Evolutionary conservation across 1,139 yeast genomes (phyloP).

Genomic region (Debaryomycetaceae sp.): DNA sequence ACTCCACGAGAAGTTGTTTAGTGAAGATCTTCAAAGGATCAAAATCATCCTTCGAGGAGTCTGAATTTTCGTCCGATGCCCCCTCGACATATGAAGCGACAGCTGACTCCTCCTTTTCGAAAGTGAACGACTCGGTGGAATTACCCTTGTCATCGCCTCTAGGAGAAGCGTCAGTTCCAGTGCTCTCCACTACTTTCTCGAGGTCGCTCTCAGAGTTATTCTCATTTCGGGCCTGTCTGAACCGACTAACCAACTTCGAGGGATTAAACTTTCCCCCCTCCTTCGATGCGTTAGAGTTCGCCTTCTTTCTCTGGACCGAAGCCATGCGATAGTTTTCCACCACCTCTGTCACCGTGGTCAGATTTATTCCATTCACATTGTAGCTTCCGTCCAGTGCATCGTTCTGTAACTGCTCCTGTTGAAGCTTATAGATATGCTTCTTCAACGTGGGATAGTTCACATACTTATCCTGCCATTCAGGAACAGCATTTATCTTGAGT

Average conservation of each 20-base stretch:
- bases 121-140: constrained; percentile 15
- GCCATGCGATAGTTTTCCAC: constrained; percentile 12
- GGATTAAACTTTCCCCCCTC: constrained; percentile 9
- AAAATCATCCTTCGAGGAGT: constrained; percentile 16
- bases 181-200: constrained; percentile 5
- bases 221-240: constrained; percentile 6
- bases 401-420: constrained; percentile 32
- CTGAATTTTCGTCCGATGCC: constrained; percentile 8
- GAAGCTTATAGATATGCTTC: constrained; percentile 51
- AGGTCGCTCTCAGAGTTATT: constrained; percentile 1
- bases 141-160: constrained; percentile 7
- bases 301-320: constrained; percentile 1
- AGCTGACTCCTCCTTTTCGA: constrained; percentile 28
- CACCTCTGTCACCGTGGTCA: constrained; percentile 28
- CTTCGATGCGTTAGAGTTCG: background rate
- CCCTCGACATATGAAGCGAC: constrained; percentile 17
- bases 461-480: constrained; percentile 73
- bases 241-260: constrained; percentile 13
- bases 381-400: constrained; percentile 24
- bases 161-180: background rate
- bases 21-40: constrained; percentile 52
- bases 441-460: constrained; percentile 64
- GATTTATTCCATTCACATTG: constrained; percentile 15
- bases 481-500: constrained; percentile 73
- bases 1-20: constrained; percentile 52